These are phyloP conservation scores for Silene vulgaris DNA, from an alignment of 179 eudicot species.

Conservation along the genomic window DNA sequence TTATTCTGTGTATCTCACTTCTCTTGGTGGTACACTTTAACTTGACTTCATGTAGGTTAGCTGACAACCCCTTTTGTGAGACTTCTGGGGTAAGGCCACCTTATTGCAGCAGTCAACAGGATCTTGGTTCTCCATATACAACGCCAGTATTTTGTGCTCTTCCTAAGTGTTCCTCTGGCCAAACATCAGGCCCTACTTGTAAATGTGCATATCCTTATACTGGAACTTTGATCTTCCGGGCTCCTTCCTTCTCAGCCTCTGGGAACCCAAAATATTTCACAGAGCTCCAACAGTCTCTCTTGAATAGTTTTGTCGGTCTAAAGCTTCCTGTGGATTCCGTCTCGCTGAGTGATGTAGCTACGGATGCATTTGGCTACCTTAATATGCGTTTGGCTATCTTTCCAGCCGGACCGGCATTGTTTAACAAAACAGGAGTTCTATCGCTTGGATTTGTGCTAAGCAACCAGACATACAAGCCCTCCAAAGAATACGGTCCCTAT, in stretches of 20 bases:
- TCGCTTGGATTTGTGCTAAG: conserved; percentile 48
- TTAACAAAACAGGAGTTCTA: conserved; percentile 50
- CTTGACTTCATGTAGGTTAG: conserved; percentile 32
- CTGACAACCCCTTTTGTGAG: conserved; percentile 33
- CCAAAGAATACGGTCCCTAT: conserved; percentile 49
- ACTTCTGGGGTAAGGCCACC: not conserved
- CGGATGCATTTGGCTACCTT: conserved; percentile 33
- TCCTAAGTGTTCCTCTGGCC: conserved; percentile 31
- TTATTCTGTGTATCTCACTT: not conserved
- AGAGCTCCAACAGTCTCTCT: conserved; percentile 34
- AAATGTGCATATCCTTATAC: conserved; percentile 49
- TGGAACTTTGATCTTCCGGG: conserved; percentile 50
- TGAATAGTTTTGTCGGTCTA: conserved; percentile 25
- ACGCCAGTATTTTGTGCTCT: conserved; percentile 34
- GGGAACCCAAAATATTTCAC: conserved; percentile 24
- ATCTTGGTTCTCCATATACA: conserved; percentile 18
- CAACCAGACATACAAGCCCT: conserved; percentile 46
- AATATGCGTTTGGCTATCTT: conserved; percentile 39
- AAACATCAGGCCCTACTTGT: conserved; percentile 48
- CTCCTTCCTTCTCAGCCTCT: conserved; percentile 50
- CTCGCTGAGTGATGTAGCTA: conserved; percentile 35
- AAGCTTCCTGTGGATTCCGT: conserved; percentile 61
- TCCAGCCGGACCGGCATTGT: conserved; percentile 43
- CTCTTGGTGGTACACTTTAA: not conserved
- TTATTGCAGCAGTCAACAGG: conserved; percentile 25